Evolutionary conservation across 495 filamentous ascomycete species (phyloP).

Genomic region (Pyrenula massariospora): DNA sequence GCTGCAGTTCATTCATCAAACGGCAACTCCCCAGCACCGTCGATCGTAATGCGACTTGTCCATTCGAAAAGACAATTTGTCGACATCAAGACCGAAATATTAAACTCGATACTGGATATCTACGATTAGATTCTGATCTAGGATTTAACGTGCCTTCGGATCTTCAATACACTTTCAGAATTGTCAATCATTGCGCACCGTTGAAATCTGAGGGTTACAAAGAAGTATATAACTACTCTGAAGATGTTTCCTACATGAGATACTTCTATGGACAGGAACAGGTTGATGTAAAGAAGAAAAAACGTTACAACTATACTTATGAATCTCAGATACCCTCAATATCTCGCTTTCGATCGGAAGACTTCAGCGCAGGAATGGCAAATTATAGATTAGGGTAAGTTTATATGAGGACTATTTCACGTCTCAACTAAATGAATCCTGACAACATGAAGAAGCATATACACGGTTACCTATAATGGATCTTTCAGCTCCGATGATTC

Average conservation of each 20-base stretch:
- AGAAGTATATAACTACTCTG: background rate
- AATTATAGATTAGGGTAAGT: background rate
- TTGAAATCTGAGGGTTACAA: slow-evolving; percentile 9
- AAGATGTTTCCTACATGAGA: slow-evolving; percentile 1
- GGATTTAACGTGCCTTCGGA: slow-evolving; percentile 11
- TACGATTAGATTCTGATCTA: slow-evolving; percentile 8
- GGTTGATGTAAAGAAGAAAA: background rate
- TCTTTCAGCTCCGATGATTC: background rate
- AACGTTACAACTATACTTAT: background rate
- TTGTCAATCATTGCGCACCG: slow-evolving; percentile 9
- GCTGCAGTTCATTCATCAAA: slow-evolving; percentile 4
- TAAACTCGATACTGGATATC: slow-evolving; percentile 8
- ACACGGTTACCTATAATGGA: background rate
- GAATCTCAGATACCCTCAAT: background rate
- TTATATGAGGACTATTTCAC: background rate
- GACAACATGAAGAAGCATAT: background rate
- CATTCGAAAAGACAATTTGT: slow-evolving; percentile 9
- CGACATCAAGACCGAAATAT: slow-evolving; percentile 3
- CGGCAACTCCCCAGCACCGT: slow-evolving; percentile 2
- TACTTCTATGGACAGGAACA: slow-evolving; percentile 2
- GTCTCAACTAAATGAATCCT: background rate
- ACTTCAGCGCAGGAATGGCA: background rate
- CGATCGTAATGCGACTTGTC: slow-evolving; percentile 7
- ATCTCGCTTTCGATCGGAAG: background rate
- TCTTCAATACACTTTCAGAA: slow-evolving; percentile 3